Evolutionary conservation across 1,284 basidiomycete genomes (phyloP), one percentile per base, ranked within the genome.

Genomic region (Taiwanofungus camphoratus): DNA sequence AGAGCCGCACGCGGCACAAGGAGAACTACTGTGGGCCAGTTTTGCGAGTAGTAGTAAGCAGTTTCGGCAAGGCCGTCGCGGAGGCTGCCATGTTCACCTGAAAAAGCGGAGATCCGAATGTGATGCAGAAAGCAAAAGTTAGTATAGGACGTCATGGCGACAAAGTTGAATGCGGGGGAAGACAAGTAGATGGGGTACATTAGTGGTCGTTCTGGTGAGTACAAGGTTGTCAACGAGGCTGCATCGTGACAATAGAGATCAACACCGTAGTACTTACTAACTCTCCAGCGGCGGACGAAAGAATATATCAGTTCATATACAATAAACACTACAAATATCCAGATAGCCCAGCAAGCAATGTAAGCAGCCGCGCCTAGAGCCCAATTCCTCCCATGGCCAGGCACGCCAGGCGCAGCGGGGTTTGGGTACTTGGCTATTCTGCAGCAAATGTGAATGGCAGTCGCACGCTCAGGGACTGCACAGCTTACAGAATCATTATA

Each of bases 121-220:
- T 90, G 76, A 45, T 81, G 76, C 52, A 93, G 68, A 67, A 92
- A 92, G 62, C 80, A 85, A 61, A 90, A 92, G 64, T 83, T 80
- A 44, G 76, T 75, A 65, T 83, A 92, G 7, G 87, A 91, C 3
- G 78, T 73, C 67, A 92, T 77, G 29, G 77, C 77, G 21, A 78
- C 82, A 45, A 83, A 70, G 56, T 78, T 82, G 65, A 79, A 83
- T 4, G 78, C 87, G 5, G 87, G 71, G 1, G 87, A 72, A 2
- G 88, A 92, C 41, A 89, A 69, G 62, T 92, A 92, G 48, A 93
- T 77, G 5, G 87, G 85, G 39, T 85, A 70, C 46, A 92, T 82
- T 15, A 79, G 68, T 1, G 90, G 90, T 33, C 87, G 85, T 62
- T 82, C 89, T 91, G 35, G 46, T 44, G 21, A 22, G 4, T n/a